These are phyloP conservation scores for Pythium graminicola DNA, from an alignment of 352 stramenopile species.

Conservation along the genomic window DNA sequence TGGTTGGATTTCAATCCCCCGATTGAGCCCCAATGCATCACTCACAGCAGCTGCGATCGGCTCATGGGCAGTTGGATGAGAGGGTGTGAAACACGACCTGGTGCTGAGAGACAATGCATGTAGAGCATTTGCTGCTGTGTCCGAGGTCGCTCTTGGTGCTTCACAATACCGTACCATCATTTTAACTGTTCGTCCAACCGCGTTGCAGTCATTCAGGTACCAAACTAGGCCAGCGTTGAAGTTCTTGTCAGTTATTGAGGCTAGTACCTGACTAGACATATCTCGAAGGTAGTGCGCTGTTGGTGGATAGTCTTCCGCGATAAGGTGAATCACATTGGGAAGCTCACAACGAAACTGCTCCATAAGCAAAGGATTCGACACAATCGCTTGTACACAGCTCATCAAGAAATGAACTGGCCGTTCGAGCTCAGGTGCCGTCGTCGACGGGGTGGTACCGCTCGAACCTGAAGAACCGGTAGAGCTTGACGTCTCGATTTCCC, in stretches of 20 bases:
- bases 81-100: conserved; percentile 16
- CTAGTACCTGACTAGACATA: conserved; percentile 36
- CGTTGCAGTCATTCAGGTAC: conserved; percentile 67
- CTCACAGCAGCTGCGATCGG: conserved; percentile 49
- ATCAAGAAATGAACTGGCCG: conserved; percentile 46
- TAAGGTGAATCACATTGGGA: conserved; percentile 53
- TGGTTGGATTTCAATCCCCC: neutral
- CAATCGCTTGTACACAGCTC: conserved; percentile 52
- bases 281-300: conserved; percentile 42
- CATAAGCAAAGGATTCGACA: conserved; percentile 41
- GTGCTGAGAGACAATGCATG: conserved; percentile 11
- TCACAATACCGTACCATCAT: conserved; percentile 35
- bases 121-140: conserved; percentile 32
- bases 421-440: conserved; percentile 26
- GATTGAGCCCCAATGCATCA: conserved; percentile 51
- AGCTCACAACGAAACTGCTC: conserved; percentile 67
- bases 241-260: conserved; percentile 41
- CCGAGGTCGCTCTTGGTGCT: conserved; percentile 27
- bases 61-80: conserved; percentile 11
- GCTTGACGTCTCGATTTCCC: conserved; percentile 16
- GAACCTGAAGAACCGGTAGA: neutral
- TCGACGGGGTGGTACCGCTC: neutral
- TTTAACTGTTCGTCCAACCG: conserved; percentile 39
- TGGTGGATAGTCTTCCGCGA: conserved; percentile 55
- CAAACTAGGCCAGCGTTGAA: conserved; percentile 68